Evolutionary conservation across 495 filamentous ascomycete species (phyloP).

Genomic region (Talaromyces ruber): DNA sequence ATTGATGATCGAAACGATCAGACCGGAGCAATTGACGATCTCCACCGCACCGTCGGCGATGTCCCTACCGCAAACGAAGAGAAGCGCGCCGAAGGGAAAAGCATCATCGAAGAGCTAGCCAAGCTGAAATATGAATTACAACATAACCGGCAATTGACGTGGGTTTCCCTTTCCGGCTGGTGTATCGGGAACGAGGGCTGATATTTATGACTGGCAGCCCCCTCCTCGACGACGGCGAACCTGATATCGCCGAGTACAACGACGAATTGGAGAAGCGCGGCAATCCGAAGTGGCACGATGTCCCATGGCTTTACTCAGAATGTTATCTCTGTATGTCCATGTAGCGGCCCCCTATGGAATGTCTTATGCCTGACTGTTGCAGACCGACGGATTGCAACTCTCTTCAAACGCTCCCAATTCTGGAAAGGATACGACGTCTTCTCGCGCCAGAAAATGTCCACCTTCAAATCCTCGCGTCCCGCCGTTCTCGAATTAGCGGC

Average conservation of each 20-base stretch:
- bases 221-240: slow-evolving; percentile 68
- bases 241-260: slow-evolving; percentile 80
- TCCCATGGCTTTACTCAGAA: slow-evolving; percentile 83
- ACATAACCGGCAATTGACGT: slow-evolving; percentile 79
- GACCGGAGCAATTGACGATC: slow-evolving; percentile 92
- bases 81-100: slow-evolving; percentile 73
- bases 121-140: slow-evolving; percentile 92
- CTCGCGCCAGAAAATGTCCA: slow-evolving; percentile 79
- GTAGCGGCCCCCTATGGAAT: not conserved
- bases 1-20: slow-evolving; percentile 24
- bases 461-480: slow-evolving; percentile 85
- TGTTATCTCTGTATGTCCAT: slow-evolving; percentile 82
- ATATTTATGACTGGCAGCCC: slow-evolving; percentile 42
- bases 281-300: slow-evolving; percentile 69
- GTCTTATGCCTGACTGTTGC: not conserved
- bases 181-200: not conserved
- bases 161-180: slow-evolving; percentile 2
- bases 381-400: slow-evolving; percentile 64
- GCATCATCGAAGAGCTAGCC: slow-evolving; percentile 69
- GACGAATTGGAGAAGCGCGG: slow-evolving; percentile 70
- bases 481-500: slow-evolving; percentile 84
- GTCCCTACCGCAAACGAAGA: slow-evolving; percentile 49
- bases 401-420: slow-evolving; percentile 66
- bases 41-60: slow-evolving; percentile 60
- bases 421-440: slow-evolving; percentile 96